Evolutionary conservation across 352 stramenopile genomes (phyloP).

Genomic region (Phytophthora pisi): DNA sequence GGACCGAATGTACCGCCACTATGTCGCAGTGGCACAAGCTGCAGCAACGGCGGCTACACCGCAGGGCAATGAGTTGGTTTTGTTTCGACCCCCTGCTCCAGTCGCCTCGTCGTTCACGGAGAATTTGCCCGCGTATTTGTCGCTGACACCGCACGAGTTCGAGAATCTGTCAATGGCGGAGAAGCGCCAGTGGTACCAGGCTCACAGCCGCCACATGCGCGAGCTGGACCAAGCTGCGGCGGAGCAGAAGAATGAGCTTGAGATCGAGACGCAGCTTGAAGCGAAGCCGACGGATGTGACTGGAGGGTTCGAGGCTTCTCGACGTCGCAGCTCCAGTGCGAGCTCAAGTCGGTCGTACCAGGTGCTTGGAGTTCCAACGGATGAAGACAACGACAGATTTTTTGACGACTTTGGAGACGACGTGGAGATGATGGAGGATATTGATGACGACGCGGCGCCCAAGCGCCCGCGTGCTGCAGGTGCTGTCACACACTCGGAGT

Average conservation of each 20-base stretch:
- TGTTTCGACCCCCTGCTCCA: constrained; percentile 35
- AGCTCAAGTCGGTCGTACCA: constrained; percentile 46
- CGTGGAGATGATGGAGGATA: constrained; percentile 55
- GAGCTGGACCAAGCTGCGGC: constrained; percentile 27
- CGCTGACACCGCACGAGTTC: constrained; percentile 51
- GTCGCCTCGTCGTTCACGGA: constrained; percentile 16
- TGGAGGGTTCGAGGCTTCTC: neutral
- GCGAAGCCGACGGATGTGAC: constrained; percentile 22
- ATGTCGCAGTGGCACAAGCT: constrained; percentile 48
- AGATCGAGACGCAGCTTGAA: constrained; percentile 18
- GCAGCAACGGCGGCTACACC: constrained; percentile 31
- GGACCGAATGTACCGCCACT: constrained; percentile 76
- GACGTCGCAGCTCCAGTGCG: constrained; percentile 32
- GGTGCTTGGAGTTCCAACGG: constrained; percentile 40
- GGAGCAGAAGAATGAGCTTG: constrained; percentile 15
- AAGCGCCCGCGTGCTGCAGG: constrained; percentile 44
- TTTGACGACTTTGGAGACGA: constrained; percentile 41
- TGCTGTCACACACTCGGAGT: constrained; percentile 52
- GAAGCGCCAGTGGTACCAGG: constrained; percentile 47
- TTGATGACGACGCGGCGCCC: constrained; percentile 25
- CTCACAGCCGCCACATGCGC: constrained; percentile 36
- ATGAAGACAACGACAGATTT: constrained; percentile 32
- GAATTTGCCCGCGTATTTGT: constrained; percentile 50
- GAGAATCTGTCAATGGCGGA: constrained; percentile 46
- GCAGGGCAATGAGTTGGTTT: constrained; percentile 46